A percentile compares a stretch with the other conserved stretches of the same genome.
Evolutionary conservation across 1,284 basidiomycete genomes (phyloP).

Genomic region (Ustilago shanxiensis): DNA sequence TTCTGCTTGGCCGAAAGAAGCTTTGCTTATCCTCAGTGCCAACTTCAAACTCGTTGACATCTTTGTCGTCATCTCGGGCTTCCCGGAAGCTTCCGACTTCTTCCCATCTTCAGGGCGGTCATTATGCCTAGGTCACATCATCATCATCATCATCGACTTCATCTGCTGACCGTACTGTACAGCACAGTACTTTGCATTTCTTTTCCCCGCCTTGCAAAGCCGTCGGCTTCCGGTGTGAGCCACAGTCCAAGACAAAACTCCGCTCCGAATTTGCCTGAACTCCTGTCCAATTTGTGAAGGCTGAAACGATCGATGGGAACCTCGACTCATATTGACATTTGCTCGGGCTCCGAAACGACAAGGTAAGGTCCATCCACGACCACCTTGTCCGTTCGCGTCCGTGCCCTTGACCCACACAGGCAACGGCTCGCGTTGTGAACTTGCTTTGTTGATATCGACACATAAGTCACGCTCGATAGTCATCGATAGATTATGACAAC

Average conservation of each 20-base stretch:
- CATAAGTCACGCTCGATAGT: not conserved
- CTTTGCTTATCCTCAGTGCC: not conserved
- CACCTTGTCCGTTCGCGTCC: not conserved
- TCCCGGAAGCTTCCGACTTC: not conserved
- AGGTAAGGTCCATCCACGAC: too few relatives aligned
- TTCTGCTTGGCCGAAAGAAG: not conserved
- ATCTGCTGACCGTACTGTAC: not conserved
- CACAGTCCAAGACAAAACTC: not conserved
- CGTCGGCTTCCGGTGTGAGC: not conserved
- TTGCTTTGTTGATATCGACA: not conserved
- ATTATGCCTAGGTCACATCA: not conserved
- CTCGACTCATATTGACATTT: not conserved
- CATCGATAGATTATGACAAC: too few relatives aligned
- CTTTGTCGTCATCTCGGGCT: not conserved
- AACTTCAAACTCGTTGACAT: not conserved
- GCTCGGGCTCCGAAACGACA: too few relatives aligned
- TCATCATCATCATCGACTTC: not conserved
- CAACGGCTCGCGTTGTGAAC: not conserved
- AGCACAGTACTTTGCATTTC: too few relatives aligned
- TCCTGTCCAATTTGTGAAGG: not conserved
- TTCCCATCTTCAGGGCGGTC: not conserved
- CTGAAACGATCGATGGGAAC: constrained; percentile 2
- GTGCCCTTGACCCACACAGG: not conserved
- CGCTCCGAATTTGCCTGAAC: not conserved
- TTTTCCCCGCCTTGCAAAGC: not conserved